Evolutionary conservation across 1,284 basidiomycete species (phyloP).

Genomic region (Trichosporon coremiiforme): DNA sequence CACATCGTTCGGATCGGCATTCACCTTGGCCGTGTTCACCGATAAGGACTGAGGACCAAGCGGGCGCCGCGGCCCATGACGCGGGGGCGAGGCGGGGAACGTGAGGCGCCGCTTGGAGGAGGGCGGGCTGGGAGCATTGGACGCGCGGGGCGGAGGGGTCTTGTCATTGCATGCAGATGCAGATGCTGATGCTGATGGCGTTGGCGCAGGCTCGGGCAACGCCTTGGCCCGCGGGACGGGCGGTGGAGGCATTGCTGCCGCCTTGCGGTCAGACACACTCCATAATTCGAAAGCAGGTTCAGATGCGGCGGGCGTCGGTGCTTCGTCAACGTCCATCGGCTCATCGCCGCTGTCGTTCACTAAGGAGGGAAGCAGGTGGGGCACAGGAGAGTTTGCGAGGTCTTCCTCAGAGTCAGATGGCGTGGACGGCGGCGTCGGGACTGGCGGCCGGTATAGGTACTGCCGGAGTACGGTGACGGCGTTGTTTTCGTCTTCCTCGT

Average conservation of each 20-base stretch:
- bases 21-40: background rate
- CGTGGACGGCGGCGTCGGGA: background rate
- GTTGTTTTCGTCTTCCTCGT: conserved; percentile 11
- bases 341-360: conserved; percentile 7
- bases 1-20: background rate
- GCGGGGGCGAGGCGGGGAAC: conserved; percentile 9
- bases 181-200: background rate
- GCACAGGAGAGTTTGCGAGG: background rate
- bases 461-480: background rate
- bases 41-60: background rate
- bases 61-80: background rate
- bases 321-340: conserved; percentile 15
- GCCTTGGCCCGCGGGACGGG: background rate
- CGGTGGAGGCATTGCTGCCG: conserved; percentile 1
- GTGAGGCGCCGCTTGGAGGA: conserved; percentile 9
- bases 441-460: conserved; percentile 1
- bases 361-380: conserved; percentile 2
- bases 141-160: background rate
- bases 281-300: background rate
- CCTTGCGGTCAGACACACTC: background rate
- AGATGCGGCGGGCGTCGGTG: background rate
- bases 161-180: background rate
- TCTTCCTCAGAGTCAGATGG: background rate
- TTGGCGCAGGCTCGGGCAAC: background rate
- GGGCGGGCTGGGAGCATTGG: background rate